A percentile compares a stretch with the other conserved stretches of the same genome.
Conservation (phyloP, 2,329 filamentous ascomycete genomes). For the Harringtonia aguacate region DNA sequence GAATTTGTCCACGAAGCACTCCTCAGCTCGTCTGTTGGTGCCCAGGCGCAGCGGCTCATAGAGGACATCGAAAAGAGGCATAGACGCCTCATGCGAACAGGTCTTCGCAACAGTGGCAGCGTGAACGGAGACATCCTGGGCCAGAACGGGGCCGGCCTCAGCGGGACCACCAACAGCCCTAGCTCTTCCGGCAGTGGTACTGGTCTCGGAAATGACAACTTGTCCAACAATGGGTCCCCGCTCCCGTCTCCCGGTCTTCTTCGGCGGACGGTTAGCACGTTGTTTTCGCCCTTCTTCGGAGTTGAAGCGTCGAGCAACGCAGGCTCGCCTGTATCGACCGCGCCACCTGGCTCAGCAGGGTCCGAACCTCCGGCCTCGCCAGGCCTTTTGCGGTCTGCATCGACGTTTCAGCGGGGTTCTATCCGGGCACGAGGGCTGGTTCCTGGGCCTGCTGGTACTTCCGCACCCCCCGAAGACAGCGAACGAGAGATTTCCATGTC, state of each 20-base stretch:
- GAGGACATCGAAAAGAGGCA: conserved; percentile 55
- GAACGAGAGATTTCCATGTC: conserved; percentile 56
- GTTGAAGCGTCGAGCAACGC: conserved; percentile 20
- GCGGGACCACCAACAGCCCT: background rate
- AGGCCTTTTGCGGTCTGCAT: conserved; percentile 23
- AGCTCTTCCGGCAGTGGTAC: background rate
- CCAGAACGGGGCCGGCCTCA: background rate
- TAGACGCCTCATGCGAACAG: conserved; percentile 28
- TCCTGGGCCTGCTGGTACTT: conserved; percentile 26
- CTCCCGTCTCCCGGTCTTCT: conserved; percentile 46
- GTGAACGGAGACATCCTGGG: background rate
- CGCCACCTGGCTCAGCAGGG: conserved; percentile 3
- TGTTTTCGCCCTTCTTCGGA: conserved; percentile 48
- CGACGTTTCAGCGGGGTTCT: conserved; percentile 13
- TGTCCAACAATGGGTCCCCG: conserved; percentile 24
- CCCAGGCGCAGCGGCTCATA: conserved; percentile 59
- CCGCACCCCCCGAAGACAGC: conserved; percentile 60
- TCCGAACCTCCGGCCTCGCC: conserved; percentile 15
- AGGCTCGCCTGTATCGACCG: background rate
- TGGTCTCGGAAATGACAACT: background rate
- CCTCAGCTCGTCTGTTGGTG: conserved; percentile 64
- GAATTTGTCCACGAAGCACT: conserved; percentile 76
- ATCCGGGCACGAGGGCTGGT: background rate
- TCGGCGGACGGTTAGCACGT: conserved; percentile 51
- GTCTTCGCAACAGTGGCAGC: background rate